Evolutionary conservation across 345 rosid genomes (phyloP).

Genomic region (Linum usitatissimum): DNA sequence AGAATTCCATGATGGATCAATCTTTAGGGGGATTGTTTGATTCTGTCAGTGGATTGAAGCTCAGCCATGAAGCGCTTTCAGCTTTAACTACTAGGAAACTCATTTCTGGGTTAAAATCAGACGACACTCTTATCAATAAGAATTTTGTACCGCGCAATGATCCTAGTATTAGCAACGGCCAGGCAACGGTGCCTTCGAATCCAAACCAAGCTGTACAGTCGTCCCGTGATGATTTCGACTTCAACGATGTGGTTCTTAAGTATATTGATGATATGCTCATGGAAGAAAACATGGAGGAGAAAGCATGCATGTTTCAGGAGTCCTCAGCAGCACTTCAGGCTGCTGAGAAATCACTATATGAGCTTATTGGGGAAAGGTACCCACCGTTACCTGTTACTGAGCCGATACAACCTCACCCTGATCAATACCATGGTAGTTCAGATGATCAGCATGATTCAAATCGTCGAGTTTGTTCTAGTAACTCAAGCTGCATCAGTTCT

Average conservation of each 20-base stretch:
- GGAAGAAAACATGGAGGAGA: slow-evolving; percentile 61
- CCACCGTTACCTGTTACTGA: slow-evolving; percentile 22
- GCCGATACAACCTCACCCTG: neutral
- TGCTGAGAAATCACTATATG: slow-evolving; percentile 49
- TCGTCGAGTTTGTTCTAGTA: slow-evolving; percentile 5
- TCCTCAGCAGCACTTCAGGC: slow-evolving; percentile 45
- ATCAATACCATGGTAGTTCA: slow-evolving; percentile 10
- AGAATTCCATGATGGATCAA: slow-evolving; percentile 27
- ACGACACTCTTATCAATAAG: slow-evolving; percentile 3
- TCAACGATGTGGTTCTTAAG: slow-evolving; percentile 44
- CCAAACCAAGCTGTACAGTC: slow-evolving; percentile 22
- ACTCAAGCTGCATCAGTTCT: slow-evolving; percentile 6
- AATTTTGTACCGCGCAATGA: slow-evolving; percentile 17
- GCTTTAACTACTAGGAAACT: slow-evolving; percentile 13
- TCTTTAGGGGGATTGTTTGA: slow-evolving; percentile 15
- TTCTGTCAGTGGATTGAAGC: slow-evolving; percentile 20
- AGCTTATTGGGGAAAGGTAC: slow-evolving; percentile 45
- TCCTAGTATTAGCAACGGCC: no score
- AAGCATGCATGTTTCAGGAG: slow-evolving; percentile 41
- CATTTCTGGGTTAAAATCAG: slow-evolving; percentile 8
- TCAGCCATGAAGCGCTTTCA: slow-evolving; percentile 12
- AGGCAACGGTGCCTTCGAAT: no score
- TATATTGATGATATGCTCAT: slow-evolving; percentile 46
- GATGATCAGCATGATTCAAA: slow-evolving; percentile 15
- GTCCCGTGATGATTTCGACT: slow-evolving; percentile 33